Base-by-base conservation (phyloP, 164 flowering plant species). In the Aristolochia fimbriata region DNA sequence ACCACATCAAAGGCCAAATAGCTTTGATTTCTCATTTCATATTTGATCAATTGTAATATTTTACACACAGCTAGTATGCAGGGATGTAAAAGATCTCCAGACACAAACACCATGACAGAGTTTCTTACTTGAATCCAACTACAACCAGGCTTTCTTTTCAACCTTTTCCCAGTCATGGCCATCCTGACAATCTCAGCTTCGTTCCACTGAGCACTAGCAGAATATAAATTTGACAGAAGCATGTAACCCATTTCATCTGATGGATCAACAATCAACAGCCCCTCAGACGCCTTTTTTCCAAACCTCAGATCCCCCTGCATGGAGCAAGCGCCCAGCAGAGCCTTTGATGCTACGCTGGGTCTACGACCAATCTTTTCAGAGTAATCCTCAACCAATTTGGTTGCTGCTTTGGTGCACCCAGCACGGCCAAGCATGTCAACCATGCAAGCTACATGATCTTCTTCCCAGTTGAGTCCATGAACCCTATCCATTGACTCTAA, bases 341-440 rank as follows among this genome's bases (percentile, higher is more conserved):
- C 62, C 56, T 84, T 88, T 15, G n/a, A 48, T n/a, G 21, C 46
- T 20, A 72, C 64, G 63, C 65, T 67, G 19, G 24, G 47, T 15
- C 49, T 65, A 10, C 25, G 22, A 19, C 47, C 31, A 37, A 19
- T 23, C 49, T 52, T 67, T 14, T 24, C 24, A 1, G 70, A 64
- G 56, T 62, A 65, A 30, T 62, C 55, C 11, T 63, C 51, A 24
- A 60, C 68, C 55, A 81, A 61, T 24, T 77, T 65, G 19, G 64
- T 69, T 61, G 84, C 84, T 64, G 72, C 77, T 37, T 30, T 55
- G 55, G 80, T 65, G 58, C 66, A 66, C 51, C 83, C 86, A 15
- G 77, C 70, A n/a, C 86, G 71, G 41, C 83, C 80, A 20, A 81
- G 79, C 79, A 83, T 72, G 67, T 81, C 84, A 37, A 83, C 69